Base-by-base conservation (phyloP, 1,284 basidiomycete species). In the Irpex lacteus region DNA sequence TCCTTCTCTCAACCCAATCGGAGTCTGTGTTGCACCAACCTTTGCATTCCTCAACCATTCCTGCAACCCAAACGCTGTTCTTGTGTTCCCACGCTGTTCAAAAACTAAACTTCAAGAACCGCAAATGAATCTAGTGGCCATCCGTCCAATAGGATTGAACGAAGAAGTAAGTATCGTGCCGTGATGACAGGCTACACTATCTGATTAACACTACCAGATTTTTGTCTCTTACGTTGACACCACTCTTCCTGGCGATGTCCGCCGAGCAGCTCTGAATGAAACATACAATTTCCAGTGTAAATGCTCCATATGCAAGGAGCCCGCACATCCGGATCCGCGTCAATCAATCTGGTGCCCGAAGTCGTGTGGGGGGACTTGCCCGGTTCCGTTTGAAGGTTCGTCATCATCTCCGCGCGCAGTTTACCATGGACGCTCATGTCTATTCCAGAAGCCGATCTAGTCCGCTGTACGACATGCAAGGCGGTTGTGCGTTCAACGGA, bases 11-110 rank as follows among this genome's bases (percentile, higher is more conserved):
- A 83, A 85, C 1, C 90, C 94, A 0, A 81, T 98, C 53, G 96
- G 96, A 13, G 87, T 90, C 1, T 86, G 89, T 36, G 82, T 96
- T 32, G 91, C 92, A 0, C 94, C 95, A 0, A 70, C 86, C 0
- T 80, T 90, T 8, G 95, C 96, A 0, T 81, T 98, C 37, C 83
- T 92, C 68, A 98, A 98, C 71, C 96, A 98, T 73, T 93, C 94
- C 0, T 98, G 96, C 72, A 83, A 86, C 21, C 96, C 96, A 0
- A 97, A 98, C 69, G 94, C 91, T 0, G 93, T 91, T 32, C 85
- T 96, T 34, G 94, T 98, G 1, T 98, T 96, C 73, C 95, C 96
- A 47, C 79, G 84, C 13, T 66, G 78, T 32, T 70, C 81, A 21
- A 66, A 72, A 44, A 63, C 75, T 2, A 68, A 72, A 3, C 70